Conservation (phyloP, 2,329 filamentous ascomycete species). For the Calycina herbarum region DNA sequence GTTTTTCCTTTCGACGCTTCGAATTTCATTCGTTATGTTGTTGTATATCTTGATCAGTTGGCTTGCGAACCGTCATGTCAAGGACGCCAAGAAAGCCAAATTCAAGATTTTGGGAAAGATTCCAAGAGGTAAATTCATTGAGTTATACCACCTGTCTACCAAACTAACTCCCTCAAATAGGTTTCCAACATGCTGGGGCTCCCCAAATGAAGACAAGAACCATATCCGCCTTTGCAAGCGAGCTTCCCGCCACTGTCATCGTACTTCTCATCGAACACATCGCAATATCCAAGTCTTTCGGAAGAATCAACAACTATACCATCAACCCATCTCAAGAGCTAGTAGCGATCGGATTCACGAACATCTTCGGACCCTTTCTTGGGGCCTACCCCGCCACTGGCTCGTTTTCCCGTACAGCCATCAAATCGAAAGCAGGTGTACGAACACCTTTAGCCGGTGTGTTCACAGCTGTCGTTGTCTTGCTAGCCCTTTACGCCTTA, state of each 20-base stretch:
- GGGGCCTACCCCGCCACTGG: slow-evolving; percentile 91
- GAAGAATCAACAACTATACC: slow-evolving; percentile 93
- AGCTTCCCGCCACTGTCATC: slow-evolving; percentile 84
- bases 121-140: slow-evolving; percentile 62
- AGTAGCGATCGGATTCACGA: slow-evolving; percentile 88
- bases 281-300: slow-evolving; percentile 95
- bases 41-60: slow-evolving; percentile 91
- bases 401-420: slow-evolving; percentile 93
- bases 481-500: slow-evolving; percentile 86
- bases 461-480: slow-evolving; percentile 80
- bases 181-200: slow-evolving; percentile 77
- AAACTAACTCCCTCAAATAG: slow-evolving; percentile 39
- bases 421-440: slow-evolving; percentile 95
- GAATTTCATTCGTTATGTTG: slow-evolving; percentile 87
- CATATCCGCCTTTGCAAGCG: slow-evolving; percentile 64
- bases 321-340: slow-evolving; percentile 96
- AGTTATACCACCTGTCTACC: background rate
- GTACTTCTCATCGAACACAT: slow-evolving; percentile 96
- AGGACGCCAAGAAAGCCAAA: slow-evolving; percentile 60
- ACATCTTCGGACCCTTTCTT: slow-evolving; percentile 86
- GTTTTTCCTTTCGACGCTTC: slow-evolving; percentile 89
- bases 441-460: slow-evolving; percentile 87
- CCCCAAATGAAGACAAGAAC: slow-evolving; percentile 68
- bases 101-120: slow-evolving; percentile 77
- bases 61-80: slow-evolving; percentile 66